Conservation (phyloP, 2,329 filamentous ascomycete species). For the Cyclaneusma minus region DNA sequence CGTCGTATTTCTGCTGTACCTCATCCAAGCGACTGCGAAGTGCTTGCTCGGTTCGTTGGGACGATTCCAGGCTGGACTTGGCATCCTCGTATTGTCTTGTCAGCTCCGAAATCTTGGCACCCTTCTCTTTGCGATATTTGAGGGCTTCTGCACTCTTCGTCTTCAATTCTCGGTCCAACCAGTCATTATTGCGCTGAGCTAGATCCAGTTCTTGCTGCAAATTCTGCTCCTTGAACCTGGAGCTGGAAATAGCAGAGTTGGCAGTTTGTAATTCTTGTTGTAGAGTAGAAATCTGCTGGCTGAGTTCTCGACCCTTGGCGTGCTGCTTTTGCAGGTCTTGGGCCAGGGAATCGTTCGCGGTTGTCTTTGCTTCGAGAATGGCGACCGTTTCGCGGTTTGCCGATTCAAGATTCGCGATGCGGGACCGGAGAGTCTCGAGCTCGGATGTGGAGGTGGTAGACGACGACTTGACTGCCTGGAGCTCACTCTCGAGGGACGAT, state of each 20-base stretch:
- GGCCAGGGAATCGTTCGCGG: constrained; percentile 70
- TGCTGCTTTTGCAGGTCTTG: constrained; percentile 81
- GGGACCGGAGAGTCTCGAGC: constrained; percentile 61
- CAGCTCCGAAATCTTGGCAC: constrained; percentile 72
- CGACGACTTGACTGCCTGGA: constrained; percentile 62
- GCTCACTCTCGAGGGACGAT: constrained; percentile 63
- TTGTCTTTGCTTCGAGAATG: constrained; percentile 78
- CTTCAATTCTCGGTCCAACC: constrained; percentile 83
- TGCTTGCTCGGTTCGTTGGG: constrained; percentile 66
- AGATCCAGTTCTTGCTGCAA: constrained; percentile 83
- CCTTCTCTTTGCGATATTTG: constrained; percentile 90
- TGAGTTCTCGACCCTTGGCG: constrained; percentile 70
- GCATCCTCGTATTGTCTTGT: constrained; percentile 82
- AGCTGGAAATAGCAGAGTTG: constrained; percentile 62
- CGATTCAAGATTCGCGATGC: constrained; percentile 74
- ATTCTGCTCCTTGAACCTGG: constrained; percentile 82
- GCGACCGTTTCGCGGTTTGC: constrained; percentile 85
- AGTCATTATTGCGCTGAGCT: constrained; percentile 80
- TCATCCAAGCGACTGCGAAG: constrained; percentile 72
- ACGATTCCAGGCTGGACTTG: constrained; percentile 56
- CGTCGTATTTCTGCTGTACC: constrained; percentile 73
- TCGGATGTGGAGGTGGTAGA: constrained; percentile 61
- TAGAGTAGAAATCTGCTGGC: constrained; percentile 64
- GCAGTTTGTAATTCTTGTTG: constrained; percentile 76
- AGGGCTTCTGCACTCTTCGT: constrained; percentile 76